phyloP scores from a whole-genome alignment of 2,329 filamentous ascomycete species.

The Coniochaeta prunicola region DNA sequence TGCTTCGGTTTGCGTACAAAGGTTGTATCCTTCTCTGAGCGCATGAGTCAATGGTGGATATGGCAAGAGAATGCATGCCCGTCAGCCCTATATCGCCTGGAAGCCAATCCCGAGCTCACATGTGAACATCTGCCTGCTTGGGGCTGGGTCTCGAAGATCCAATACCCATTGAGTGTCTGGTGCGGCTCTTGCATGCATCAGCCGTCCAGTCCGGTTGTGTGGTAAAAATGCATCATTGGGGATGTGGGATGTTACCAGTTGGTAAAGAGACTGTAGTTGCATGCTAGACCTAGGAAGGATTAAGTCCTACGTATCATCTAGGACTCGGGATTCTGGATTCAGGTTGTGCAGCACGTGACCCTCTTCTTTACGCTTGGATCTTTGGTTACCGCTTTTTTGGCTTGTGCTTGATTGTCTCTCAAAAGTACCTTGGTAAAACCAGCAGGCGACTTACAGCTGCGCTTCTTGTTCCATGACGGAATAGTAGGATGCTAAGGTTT shows the following conservation, averaged over 20 bases:
- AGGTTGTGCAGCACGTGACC: neutral
- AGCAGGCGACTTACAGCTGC: neutral
- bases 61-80: neutral
- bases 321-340: neutral
- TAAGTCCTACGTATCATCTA: neutral
- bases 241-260: neutral
- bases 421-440: too few species aligned
- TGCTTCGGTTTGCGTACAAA: neutral
- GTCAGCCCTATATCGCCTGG: neutral
- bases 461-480: too few species aligned
- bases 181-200: neutral
- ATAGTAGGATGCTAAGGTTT: too few species aligned
- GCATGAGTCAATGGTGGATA: neutral
- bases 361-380: neutral
- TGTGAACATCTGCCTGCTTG: neutral
- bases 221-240: neutral
- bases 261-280: neutral
- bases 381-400: too few species aligned
- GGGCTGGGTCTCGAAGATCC: neutral
- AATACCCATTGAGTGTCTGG: neutral
- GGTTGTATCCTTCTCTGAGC: neutral
- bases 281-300: too few species aligned
- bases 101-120: neutral
- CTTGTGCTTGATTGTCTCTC: neutral
- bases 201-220: neutral